These are phyloP conservation scores for Phytomonas sp. DNA, from an alignment of 208 protist genomes.

Conservation along the genomic window DNA sequence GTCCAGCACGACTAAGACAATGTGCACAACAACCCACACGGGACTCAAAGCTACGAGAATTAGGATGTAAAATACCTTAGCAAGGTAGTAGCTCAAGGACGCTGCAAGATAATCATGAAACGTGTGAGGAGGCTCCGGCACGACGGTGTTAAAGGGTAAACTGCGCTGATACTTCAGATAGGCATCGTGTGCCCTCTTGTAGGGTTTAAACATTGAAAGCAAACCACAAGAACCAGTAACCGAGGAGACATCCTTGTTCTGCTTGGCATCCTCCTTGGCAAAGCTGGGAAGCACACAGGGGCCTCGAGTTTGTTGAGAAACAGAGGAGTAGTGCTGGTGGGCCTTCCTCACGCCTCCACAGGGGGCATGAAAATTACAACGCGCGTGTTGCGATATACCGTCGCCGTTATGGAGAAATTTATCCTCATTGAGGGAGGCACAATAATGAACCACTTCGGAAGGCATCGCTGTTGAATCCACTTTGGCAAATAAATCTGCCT, in stretches of 20 bases:
- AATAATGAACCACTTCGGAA: background rate
- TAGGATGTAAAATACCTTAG: constrained; percentile 13
- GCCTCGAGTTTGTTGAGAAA: background rate
- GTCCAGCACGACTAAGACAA: constrained; percentile 35
- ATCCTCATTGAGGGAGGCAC: background rate
- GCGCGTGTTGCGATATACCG: background rate
- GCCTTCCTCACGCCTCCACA: background rate
- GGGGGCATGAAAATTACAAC: background rate
- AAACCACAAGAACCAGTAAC: background rate
- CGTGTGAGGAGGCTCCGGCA: constrained; percentile 48
- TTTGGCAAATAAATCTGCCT: background rate
- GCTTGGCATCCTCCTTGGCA: background rate
- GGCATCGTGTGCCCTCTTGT: constrained; percentile 18
- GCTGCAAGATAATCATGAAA: constrained; percentile 29
- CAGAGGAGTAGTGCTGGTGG: background rate
- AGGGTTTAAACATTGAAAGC: constrained; percentile 12
- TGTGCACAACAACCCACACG: constrained; percentile 37
- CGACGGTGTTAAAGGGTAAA: constrained; percentile 57
- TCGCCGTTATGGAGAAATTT: background rate
- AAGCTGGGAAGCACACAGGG: background rate
- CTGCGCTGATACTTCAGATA: constrained; percentile 38
- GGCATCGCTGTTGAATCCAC: background rate
- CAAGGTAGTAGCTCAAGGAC: constrained; percentile 13
- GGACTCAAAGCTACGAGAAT: constrained; percentile 31
- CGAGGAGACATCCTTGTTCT: background rate